Percentiles rank a stretch among this genome's conserved stretches.
phyloP scores from a whole-genome alignment of 2,329 filamentous ascomycete genomes.

The Botrytis elliptica region DNA sequence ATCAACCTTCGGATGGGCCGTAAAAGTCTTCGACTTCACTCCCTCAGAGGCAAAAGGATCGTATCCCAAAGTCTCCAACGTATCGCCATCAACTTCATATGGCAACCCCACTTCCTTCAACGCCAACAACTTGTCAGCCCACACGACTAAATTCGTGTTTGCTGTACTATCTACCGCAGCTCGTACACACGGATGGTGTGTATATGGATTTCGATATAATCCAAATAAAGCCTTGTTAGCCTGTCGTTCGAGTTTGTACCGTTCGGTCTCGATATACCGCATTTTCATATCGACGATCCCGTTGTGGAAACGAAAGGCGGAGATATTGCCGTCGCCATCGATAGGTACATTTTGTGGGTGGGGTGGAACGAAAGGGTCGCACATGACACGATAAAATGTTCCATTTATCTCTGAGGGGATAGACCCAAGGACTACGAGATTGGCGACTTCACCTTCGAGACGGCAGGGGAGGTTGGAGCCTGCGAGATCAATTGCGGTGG shows the following conservation, averaged over 20 bases:
- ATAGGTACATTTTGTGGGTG: slow-evolving; percentile 49
- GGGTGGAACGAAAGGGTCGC: slow-evolving; percentile 50
- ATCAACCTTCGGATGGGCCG: slow-evolving; percentile 53
- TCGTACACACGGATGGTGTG: slow-evolving; percentile 2
- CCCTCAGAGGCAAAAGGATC: slow-evolving; percentile 52
- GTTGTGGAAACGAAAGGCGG: slow-evolving; percentile 38
- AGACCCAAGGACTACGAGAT: slow-evolving; percentile 41
- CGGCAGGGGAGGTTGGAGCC: slow-evolving; percentile 1
- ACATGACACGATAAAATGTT: slow-evolving; percentile 45
- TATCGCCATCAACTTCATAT: slow-evolving; percentile 47
- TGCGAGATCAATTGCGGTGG: neutral
- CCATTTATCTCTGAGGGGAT: slow-evolving; percentile 45
- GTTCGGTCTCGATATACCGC: slow-evolving; percentile 37
- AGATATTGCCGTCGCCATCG: slow-evolving; percentile 37
- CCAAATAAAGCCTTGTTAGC: slow-evolving; percentile 35
- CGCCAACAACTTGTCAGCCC: slow-evolving; percentile 53
- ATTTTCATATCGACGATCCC: slow-evolving; percentile 39
- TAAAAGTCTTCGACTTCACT: slow-evolving; percentile 45
- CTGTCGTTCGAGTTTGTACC: slow-evolving; percentile 31
- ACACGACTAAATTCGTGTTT: slow-evolving; percentile 60
- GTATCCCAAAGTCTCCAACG: slow-evolving; percentile 48
- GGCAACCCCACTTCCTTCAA: slow-evolving; percentile 54
- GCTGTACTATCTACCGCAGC: slow-evolving; percentile 5
- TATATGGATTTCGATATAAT: slow-evolving; percentile 10
- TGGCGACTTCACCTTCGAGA: slow-evolving; percentile 41